Evolutionary conservation across 163 green algal genomes (phyloP), one percentile per base, ranked within the genome.

Genomic region (Chlamydomonas reinhardtii): DNA sequence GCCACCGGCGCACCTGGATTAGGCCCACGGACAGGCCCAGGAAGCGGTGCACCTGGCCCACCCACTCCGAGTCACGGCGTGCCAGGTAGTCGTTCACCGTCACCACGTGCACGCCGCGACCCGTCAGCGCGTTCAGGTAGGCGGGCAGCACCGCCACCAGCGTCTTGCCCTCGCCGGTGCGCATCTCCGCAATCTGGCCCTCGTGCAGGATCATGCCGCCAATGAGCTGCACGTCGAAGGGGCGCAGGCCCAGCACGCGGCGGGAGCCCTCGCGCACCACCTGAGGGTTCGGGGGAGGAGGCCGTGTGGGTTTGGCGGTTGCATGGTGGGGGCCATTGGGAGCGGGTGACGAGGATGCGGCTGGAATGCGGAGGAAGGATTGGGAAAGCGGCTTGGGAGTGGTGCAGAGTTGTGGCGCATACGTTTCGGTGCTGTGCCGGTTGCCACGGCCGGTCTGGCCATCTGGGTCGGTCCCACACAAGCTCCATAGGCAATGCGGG

Each of bases 41-140:
- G 83, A 94, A 95, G 65, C 91, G 89, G 54, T 92, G 92, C 74
- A 94, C 89, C 92, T 99, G 97, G 12, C 98, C 98, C 77, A 99
- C 97, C 97, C 96, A 99, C 94, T 99, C 98, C 84, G 88, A 95
- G 92, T 99, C 98, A 75, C 98, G 95, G 39, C 96, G 84, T 2
- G 98, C 98, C 59, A 99, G 94, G 94, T 99, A 99, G 91, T 99
- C 98, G 91, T 99, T 99, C 24, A 99, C 98, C 11, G 98, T 99
- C 72, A 99, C 98, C 32, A 99, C 96, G 91, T 99, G 98, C 83
- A 98, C 94, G 35, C 95, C 95, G 90, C 97, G 96, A 74, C 96
- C 97, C 52, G 93, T 82, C 48, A 99, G 93, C 0, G 97, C 97
- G 84, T 99, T 99, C 27, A 99, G 94, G 91, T 97, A 99, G 3